Percentiles rank a stretch among this genome's conserved stretches.
Conservation (phyloP, 2,329 filamentous ascomycete genomes). For the Fusarium succisae region DNA sequence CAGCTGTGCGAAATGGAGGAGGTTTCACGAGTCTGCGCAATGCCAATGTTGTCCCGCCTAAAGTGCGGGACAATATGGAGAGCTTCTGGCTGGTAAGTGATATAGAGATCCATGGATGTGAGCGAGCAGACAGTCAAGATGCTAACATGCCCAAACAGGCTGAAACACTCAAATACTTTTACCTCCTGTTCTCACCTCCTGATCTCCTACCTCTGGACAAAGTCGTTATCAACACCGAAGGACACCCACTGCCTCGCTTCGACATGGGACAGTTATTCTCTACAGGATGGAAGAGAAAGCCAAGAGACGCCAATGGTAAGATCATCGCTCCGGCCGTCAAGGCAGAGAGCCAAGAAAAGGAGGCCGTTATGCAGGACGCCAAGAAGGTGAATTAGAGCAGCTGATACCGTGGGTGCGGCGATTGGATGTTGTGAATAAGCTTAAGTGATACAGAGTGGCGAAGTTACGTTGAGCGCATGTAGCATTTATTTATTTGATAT, state of each 20-base stretch:
- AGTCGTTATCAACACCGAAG: conserved; percentile 95
- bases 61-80: conserved; percentile 90
- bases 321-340: conserved; percentile 42
- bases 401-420: neutral
- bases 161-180: conserved; percentile 98
- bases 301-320: conserved; percentile 59
- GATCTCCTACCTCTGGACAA: conserved; percentile 86
- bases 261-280: conserved; percentile 79
- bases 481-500: conserved; percentile 6
- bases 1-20: conserved; percentile 77
- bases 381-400: conserved; percentile 11
- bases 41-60: conserved; percentile 76
- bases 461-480: conserved; percentile 9
- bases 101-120: no score
- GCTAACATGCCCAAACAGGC: conserved; percentile 63
- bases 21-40: conserved; percentile 86
- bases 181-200: conserved; percentile 87
- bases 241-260: conserved; percentile 89
- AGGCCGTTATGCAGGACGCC: conserved; percentile 17
- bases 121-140: neutral
- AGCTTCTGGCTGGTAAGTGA: conserved; percentile 91
- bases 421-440: conserved; percentile 4
- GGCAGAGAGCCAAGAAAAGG: conserved; percentile 14
- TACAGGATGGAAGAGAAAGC: conserved; percentile 82
- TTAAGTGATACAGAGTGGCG: conserved; percentile 5